phyloP scores from a whole-genome alignment of 2,329 filamentous ascomycete species.

The Xylaria multiplex region DNA sequence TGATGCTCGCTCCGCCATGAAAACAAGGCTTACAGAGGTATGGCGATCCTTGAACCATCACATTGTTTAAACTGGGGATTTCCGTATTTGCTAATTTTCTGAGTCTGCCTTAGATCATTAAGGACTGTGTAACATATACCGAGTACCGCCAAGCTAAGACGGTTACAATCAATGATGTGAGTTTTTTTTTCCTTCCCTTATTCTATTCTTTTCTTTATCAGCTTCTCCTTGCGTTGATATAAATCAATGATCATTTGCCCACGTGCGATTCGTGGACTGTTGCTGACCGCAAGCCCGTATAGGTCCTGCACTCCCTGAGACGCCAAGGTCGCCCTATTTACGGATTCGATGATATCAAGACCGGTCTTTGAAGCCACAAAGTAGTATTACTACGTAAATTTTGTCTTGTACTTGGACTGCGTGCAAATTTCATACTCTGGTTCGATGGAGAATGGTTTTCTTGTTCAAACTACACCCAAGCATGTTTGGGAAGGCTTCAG shows the following conservation, averaged over 20 bases:
- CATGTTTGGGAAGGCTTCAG: not conserved
- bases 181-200: constrained; percentile 39
- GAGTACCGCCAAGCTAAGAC: constrained; percentile 70
- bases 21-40: constrained; percentile 60
- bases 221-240: not conserved
- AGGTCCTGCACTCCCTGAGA: constrained; percentile 66
- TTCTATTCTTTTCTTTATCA: not conserved
- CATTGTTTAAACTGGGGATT: not conserved
- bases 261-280: not conserved
- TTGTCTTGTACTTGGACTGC: not conserved
- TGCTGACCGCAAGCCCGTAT: constrained; percentile 4
- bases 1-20: constrained; percentile 65
- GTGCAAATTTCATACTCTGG: not conserved
- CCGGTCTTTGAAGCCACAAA: not conserved
- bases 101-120: constrained; percentile 58
- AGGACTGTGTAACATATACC: constrained; percentile 59
- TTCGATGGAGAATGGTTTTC: not conserved
- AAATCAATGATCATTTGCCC: not conserved
- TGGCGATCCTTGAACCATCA: constrained; percentile 25
- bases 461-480: not conserved
- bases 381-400: not conserved
- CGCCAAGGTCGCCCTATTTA: constrained; percentile 65
- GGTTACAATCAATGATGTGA: constrained; percentile 69
- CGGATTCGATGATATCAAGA: constrained; percentile 61
- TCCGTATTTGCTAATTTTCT: constrained; percentile 19